Percentiles rank a stretch among this genome's conserved stretches.
phyloP scores from a whole-genome alignment of 257 asterid genomes.

The Scutellaria barbata region DNA sequence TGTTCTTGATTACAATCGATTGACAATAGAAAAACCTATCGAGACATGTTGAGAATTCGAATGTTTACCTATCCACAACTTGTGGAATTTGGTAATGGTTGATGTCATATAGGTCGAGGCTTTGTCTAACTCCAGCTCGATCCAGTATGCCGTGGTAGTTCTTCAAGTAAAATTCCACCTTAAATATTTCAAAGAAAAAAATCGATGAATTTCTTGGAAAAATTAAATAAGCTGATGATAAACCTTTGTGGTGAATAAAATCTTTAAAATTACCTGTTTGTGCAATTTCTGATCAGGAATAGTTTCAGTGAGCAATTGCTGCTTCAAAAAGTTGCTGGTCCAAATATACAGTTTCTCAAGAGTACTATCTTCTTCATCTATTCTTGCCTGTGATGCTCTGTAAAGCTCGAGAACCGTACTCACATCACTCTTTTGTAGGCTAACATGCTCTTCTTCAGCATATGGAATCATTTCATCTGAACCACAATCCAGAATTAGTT shows the following conservation, averaged over 20 bases:
- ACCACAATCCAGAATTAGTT: not conserved
- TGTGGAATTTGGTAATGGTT: constrained; percentile 31
- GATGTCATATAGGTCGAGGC: constrained; percentile 40
- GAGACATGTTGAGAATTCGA: not conserved
- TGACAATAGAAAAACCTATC: not conserved
- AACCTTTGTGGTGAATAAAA: not conserved
- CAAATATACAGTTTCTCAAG: constrained; percentile 45
- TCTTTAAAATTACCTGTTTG: constrained; percentile 39
- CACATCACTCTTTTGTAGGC: constrained; percentile 13
- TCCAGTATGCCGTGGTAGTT: constrained; percentile 41
- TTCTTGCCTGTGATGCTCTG: constrained; percentile 51
- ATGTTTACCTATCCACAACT: constrained; percentile 41
- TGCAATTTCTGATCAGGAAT: constrained; percentile 36
- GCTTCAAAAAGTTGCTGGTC: constrained; percentile 44
- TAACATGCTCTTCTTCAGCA: constrained; percentile 32
- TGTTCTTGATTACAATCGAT: not conserved
- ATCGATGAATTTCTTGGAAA: not conserved
- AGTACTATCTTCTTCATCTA: constrained; percentile 38
- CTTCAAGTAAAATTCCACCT: constrained; percentile 47
- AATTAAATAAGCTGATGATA: not conserved
- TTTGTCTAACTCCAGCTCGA: constrained; percentile 32
- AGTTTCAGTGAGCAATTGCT: constrained; percentile 33
- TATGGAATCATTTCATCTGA: constrained; percentile 48
- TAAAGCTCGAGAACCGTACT: constrained; percentile 45
- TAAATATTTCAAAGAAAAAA: not conserved